Evolutionary conservation across 805 yeast species (phyloP), one percentile per base, ranked within the genome.

Genomic region (Candida mattraensis): DNA sequence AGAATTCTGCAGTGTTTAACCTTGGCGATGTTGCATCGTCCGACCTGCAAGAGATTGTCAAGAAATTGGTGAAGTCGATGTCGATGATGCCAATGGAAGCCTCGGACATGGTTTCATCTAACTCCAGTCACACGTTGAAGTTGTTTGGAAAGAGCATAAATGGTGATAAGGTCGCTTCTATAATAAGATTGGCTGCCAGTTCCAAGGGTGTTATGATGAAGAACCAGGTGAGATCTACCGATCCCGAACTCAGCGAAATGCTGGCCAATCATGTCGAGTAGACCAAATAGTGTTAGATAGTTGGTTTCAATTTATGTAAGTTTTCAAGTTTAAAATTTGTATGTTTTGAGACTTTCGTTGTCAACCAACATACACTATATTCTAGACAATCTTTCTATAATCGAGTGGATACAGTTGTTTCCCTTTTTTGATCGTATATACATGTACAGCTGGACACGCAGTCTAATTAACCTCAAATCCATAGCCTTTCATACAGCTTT

Each of bases 401-500:
- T n/a, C n/a, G n/a, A n/a, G n/a, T n/a, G n/a, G n/a, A n/a, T n/a
- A n/a, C n/a, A n/a, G n/a, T n/a, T n/a, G n/a, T n/a, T n/a, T n/a
- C n/a, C n/a, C n/a, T 7, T 21, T 12, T 31, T 24, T 17, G n/a
- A 14, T 28, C 8, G 8, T 31, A 32, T 32, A 13, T 32, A 32
- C 25, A 32, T 3, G 32, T 4, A 9, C 9, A 13, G 20, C 27
- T 30, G n/a, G 19, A 20, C 14, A 14, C 13, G 18, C 11, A 7
- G 15, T 10, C 22, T 39, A 39, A 17, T 60, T 68, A 30, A 69
- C 60, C 28, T 72, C 75, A 62, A 91, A 91, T 0, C 99, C 99
- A 59, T 65, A 91, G 13, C 95, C 87, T 55, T 80, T 81, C 99
- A 91, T 91, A 66, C 99, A 91, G 18, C 57, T 55, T 63, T 88